Evolutionary conservation across 306 rosid species (phyloP), one percentile per base, ranked within the genome.

Genomic region (Acacia melanoxylon): DNA sequence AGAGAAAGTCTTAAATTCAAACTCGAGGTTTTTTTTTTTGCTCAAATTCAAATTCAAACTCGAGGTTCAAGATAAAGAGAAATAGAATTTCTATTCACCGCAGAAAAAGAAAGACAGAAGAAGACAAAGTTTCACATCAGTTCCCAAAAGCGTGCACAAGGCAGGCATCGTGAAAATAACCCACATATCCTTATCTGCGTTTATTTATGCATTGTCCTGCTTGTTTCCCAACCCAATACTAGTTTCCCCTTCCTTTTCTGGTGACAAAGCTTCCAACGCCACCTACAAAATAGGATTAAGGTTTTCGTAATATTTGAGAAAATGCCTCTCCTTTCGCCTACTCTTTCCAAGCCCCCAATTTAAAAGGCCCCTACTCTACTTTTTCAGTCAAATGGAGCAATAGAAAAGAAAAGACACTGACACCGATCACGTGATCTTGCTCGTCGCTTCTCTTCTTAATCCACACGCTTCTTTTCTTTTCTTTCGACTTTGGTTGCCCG

Each of bases 381-480:
- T 73, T 72, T 73, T 51, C 46, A 74, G 66, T 73, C 46, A 31
- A 74, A 74, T 40, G 4, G n/a, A 16, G 78, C 17, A 74, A 33
- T 6, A 19, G 66, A 20, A 35, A 48, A 29, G 10, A 48, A 72
- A 27, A 73, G n/a, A 74, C 46, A 33, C 78, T 74, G 78, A 74
- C 78, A 52, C 78, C 66, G 5, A 46, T 74, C 78, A 74, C 78
- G 78, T 74, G 78, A 74, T 74, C 46, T 74, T 51, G 20, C 66
- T 19, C 66, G 0, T 10, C 3, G 44, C 51, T 24, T 74, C 71
- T 33, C 46, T 19, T 17, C 45, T 20, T 74, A 52, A 19, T 52
- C 66, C 78, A 52, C 67, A 61, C 65, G 48, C 66, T 48, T 52
- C 5, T 33, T 51, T 13, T 25, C 8, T 51, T 49, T 12, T 3